Evolutionary conservation across 345 rosid species (phyloP).

Genomic region (Arabis alpina): DNA sequence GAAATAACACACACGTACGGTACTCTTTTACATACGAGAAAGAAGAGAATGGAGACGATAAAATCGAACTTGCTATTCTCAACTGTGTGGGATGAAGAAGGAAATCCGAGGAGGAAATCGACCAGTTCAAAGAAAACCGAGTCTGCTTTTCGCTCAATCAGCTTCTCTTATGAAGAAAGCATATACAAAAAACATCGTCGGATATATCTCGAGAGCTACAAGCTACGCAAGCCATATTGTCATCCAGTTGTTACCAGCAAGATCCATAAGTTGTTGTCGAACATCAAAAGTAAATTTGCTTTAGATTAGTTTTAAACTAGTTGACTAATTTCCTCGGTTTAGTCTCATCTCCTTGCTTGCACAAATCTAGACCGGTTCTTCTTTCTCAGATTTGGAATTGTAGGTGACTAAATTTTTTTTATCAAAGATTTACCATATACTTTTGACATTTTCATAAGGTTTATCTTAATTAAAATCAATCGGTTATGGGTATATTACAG

Average conservation of each 20-base stretch:
- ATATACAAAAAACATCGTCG: constrained; percentile 11
- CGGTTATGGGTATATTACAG: too few species aligned
- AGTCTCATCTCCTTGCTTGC: too few species aligned
- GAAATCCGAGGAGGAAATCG: constrained; percentile 3
- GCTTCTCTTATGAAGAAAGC: not conserved
- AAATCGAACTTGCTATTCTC: not conserved
- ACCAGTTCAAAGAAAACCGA: not conserved
- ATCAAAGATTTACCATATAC: too few species aligned
- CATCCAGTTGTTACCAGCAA: not conserved
- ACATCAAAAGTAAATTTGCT: not conserved
- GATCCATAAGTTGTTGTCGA: constrained; percentile 10
- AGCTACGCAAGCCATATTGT: constrained; percentile 6
- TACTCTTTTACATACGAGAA: not conserved
- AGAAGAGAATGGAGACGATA: not conserved
- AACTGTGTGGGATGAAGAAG: constrained; percentile 15
- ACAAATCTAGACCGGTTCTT: too few species aligned
- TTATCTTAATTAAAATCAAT: too few species aligned
- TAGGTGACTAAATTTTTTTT: too few species aligned
- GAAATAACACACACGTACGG: not conserved
- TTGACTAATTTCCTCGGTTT: not conserved
- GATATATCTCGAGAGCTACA: constrained; percentile 9
- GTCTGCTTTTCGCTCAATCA: not conserved
- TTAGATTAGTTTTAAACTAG: not conserved
- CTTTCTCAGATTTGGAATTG: not conserved
- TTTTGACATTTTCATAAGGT: too few species aligned